Percentiles rank a stretch among this genome's conserved stretches.
Evolutionary conservation across 2,329 filamentous ascomycete genomes (phyloP).

Genomic region (Pyrenophora tritici-repentis): DNA sequence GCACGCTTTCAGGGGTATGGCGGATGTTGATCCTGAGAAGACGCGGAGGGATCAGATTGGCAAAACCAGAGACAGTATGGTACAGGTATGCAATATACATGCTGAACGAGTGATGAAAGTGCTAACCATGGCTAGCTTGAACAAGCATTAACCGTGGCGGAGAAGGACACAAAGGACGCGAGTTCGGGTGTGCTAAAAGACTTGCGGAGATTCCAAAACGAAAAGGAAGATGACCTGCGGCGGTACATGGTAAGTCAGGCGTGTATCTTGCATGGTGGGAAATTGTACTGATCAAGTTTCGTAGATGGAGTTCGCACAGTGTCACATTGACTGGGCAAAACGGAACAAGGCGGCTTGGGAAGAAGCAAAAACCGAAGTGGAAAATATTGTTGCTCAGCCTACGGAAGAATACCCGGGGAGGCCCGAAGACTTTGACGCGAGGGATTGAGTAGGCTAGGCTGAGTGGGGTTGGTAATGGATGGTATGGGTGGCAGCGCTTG

Average conservation of each 20-base stretch:
- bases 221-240: slow-evolving; percentile 93
- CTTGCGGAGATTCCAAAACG: slow-evolving; percentile 86
- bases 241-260: slow-evolving; percentile 85
- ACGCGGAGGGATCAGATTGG: slow-evolving; percentile 92
- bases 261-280: neutral
- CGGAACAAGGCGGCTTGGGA: slow-evolving; percentile 92
- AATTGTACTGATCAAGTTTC: slow-evolving; percentile 1
- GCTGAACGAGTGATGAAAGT: neutral
- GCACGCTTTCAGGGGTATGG: slow-evolving; percentile 94
- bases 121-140: slow-evolving; percentile 64
- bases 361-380: slow-evolving; percentile 83
- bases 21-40: slow-evolving; percentile 92
- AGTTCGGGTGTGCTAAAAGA: slow-evolving; percentile 87
- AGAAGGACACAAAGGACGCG: slow-evolving; percentile 91
- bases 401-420: slow-evolving; percentile 28
- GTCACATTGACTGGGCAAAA: slow-evolving; percentile 91
- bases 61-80: slow-evolving; percentile 88
- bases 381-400: slow-evolving; percentile 70
- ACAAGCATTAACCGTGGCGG: slow-evolving; percentile 85
- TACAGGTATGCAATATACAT: slow-evolving; percentile 21
- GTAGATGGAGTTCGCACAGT: slow-evolving; percentile 88
- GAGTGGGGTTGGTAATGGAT: neutral
- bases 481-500: neutral
- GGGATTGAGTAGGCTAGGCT: neutral
- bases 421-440: slow-evolving; percentile 15